Percentiles rank a stretch among this genome's conserved stretches.
Conservation (phyloP, 331 rosid species). For the Rosa hybrid region DNA sequence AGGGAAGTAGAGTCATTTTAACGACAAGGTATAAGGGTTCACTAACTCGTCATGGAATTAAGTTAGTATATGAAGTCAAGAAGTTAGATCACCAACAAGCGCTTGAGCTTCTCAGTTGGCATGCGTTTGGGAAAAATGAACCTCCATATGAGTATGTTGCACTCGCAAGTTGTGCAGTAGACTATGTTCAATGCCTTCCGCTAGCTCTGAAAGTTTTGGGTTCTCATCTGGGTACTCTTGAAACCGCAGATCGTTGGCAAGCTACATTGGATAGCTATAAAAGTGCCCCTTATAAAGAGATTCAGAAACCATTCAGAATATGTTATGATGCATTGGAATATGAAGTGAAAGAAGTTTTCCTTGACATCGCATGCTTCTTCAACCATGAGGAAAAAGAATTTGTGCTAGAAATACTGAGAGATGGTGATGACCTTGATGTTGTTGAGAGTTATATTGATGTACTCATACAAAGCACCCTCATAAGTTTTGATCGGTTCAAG, state of each 20-base stretch:
- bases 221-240: not conserved
- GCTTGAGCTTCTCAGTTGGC: not conserved
- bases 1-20: not conserved
- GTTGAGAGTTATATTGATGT: not conserved
- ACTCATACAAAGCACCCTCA: not conserved
- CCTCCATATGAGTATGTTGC: not conserved
- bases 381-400: not conserved
- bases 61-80: not conserved
- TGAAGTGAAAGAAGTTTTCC: not conserved
- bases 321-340: not conserved
- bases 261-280: not conserved
- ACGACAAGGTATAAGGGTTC: not conserved
- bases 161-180: not conserved
- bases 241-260: not conserved
- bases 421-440: not conserved
- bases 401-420: not conserved
- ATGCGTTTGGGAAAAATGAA: not conserved
- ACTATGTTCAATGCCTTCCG: not conserved
- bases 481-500: not conserved
- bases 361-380: not conserved
- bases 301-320: not conserved
- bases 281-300: not conserved
- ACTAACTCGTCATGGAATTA: not conserved
- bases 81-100: not conserved
- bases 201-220: not conserved